phyloP scores from a whole-genome alignment of 805 yeast species.

The Ogataea saltuana region DNA sequence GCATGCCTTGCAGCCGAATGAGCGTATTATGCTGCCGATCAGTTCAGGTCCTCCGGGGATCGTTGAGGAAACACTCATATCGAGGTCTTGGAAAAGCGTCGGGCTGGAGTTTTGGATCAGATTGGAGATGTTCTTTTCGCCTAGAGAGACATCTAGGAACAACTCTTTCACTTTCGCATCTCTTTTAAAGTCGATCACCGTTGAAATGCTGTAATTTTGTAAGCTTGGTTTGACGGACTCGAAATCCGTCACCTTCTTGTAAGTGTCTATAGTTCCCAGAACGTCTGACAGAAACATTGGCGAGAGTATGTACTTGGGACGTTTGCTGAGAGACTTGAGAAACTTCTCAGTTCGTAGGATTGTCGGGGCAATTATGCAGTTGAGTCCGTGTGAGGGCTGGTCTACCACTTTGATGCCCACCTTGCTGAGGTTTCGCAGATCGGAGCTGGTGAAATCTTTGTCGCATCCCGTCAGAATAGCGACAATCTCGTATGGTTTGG shows the following conservation, averaged over 20 bases:
- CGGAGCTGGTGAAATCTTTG: conserved; percentile 43
- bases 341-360: conserved; percentile 87
- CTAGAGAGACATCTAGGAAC: conserved; percentile 31
- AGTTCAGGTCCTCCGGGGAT: conserved; percentile 62
- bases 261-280: conserved; percentile 37
- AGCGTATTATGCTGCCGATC: conserved; percentile 54
- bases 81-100: conserved; percentile 46
- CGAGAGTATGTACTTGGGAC: conserved; percentile 51
- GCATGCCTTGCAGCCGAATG: conserved; percentile 50
- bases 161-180: conserved; percentile 34
- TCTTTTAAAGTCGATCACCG: conserved; percentile 35
- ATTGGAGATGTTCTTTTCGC: conserved; percentile 21
- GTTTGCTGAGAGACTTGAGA: conserved; percentile 63
- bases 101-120: conserved; percentile 27
- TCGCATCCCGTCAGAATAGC: conserved; percentile 72
- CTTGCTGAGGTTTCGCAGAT: conserved; percentile 42
- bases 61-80: conserved; percentile 55
- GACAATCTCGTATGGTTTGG: conserved; percentile 40
- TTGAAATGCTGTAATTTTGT: conserved; percentile 29
- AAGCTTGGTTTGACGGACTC: conserved; percentile 30
- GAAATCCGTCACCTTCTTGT: conserved; percentile 28
- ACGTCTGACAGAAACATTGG: conserved; percentile 56
- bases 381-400: conserved; percentile 43
- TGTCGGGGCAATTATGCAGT: conserved; percentile 72
- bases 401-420: conserved; percentile 57